Conservation (phyloP, 768 basidiomycete species). For the Chalciporus pseudorubinellus region DNA sequence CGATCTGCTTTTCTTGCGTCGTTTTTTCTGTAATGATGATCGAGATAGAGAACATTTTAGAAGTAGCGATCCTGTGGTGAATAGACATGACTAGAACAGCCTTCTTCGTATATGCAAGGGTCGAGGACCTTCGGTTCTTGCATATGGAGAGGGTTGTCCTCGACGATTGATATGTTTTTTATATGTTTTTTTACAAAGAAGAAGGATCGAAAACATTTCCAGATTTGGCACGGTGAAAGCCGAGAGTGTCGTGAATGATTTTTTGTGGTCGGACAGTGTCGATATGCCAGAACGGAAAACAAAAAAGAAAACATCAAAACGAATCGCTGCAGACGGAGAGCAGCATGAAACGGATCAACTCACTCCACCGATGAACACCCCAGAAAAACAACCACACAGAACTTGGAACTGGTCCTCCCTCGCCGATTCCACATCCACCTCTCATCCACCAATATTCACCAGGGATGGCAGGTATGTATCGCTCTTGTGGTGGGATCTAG, state of each 20-base stretch:
- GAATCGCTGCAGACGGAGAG: slow-evolving; percentile 16
- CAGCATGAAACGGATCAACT: slow-evolving; percentile 20
- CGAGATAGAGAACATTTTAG: no score
- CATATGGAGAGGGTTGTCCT: no score
- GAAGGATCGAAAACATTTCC: slow-evolving; percentile 7
- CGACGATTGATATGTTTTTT: no score
- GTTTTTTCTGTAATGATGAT: no score
- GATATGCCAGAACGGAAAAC: slow-evolving; percentile 41
- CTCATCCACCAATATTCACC: slow-evolving; percentile 75
- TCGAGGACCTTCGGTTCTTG: no score
- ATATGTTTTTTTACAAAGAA: no score
- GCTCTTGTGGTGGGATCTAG: slow-evolving; percentile 11
- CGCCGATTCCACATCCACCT: slow-evolving; percentile 64
- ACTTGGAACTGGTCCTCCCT: slow-evolving; percentile 64
- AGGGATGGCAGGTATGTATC: slow-evolving; percentile 76
- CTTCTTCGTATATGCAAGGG: no score
- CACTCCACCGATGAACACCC: slow-evolving; percentile 3
- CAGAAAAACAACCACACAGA: slow-evolving; percentile 10
- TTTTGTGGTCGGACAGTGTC: slow-evolving; percentile 18
- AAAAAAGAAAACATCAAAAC: slow-evolving; percentile 47
- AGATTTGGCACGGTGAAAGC: slow-evolving; percentile 19
- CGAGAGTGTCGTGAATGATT: slow-evolving; percentile 23
- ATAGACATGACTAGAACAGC: background rate
- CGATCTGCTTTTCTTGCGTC: slow-evolving; percentile 3
- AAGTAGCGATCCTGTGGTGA: background rate